Evolutionary conservation across 176 grass and related monocot species (phyloP), one percentile per base, ranked within the genome.

Genomic region (Zoysia pacifica): DNA sequence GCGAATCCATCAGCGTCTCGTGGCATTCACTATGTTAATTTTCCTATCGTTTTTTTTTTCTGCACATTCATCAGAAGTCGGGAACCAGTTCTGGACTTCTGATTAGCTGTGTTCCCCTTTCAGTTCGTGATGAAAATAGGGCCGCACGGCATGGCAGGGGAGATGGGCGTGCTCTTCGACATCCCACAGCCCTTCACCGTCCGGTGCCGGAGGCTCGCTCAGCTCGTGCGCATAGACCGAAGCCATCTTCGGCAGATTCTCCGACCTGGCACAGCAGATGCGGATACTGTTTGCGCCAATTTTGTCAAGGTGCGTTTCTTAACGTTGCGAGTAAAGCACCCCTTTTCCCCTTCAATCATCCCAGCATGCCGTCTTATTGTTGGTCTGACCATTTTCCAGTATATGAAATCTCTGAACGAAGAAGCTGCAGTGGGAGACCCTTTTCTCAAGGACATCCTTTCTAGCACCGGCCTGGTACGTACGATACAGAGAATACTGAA

Each of bases 151-250:
- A 74, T 93, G 91, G 81, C 74, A 9, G 91, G 91, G 43, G 91
- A 93, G 7, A 68, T 90, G 2, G 87, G 84, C 11, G 91, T 90
- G 41, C 71, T 93, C 42, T 20, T 93, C 44, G 74, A 87, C 81
- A 81, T 76, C 44, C 84, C 91, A 7, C 91, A 90, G 63, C 91
- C 91, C 1, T 90, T 93, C 64, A 87, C 87, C 35, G 62, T 90
- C 43, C 77, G 91, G 5, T 79, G 73, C 84, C 82, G 65, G 64
- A 71, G 43, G 15, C 74, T 93, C 58, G 75, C 84, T 6, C 73
- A 93, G 69, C 81, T 82, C 0, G 79, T 90, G 49, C 74, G 81
- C 64, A 62, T 90, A 70, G 76, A 58, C 78, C 84, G n/a, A 15
- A 72, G 4, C 42, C 91, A 82, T 81, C 70, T 93, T 47, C 46